Evolutionary conservation across 2,329 filamentous ascomycete species (phyloP).

Genomic region (Aspergillus sp.): DNA sequence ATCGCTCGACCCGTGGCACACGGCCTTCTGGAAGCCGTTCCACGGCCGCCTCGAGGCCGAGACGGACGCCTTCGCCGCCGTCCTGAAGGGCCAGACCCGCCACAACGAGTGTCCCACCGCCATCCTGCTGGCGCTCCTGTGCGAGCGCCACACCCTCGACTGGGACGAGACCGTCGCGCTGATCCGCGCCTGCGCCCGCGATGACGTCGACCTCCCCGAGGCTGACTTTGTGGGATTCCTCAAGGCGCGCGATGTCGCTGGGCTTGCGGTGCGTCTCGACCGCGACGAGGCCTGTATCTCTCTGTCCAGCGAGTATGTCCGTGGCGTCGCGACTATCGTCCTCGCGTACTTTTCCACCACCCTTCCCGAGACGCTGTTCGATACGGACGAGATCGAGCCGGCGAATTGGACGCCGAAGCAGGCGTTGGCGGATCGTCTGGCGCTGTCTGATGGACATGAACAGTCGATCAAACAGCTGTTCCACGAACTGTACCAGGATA

Average conservation of each 20-base stretch:
- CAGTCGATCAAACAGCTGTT: slow-evolving; percentile 8
- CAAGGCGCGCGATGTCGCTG: slow-evolving; percentile 3
- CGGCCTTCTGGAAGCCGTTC: slow-evolving; percentile 13
- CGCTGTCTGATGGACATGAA: slow-evolving; percentile 9
- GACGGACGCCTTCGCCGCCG: slow-evolving; percentile 4
- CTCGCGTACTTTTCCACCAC: slow-evolving; percentile 8
- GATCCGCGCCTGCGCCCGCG: slow-evolving; percentile 7
- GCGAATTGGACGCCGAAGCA: slow-evolving; percentile 9
- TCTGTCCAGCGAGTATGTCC: slow-evolving; percentile 13
- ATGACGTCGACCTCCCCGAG: slow-evolving; percentile 4
- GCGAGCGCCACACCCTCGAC: slow-evolving; percentile 12
- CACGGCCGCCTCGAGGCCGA: slow-evolving; percentile 13
- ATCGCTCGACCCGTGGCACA: slow-evolving; percentile 11
- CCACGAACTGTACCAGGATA: slow-evolving; percentile 10
- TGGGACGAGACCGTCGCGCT: slow-evolving; percentile 14
- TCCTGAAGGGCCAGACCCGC: slow-evolving; percentile 3
- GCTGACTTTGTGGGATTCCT: slow-evolving; percentile 9
- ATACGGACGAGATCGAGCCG: slow-evolving; percentile 7
- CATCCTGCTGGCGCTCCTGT: slow-evolving; percentile 10
- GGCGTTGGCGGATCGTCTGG: slow-evolving; percentile 5
- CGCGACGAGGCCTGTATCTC: slow-evolving; percentile 10
- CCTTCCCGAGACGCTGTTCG: slow-evolving; percentile 10
- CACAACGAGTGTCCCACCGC: slow-evolving; percentile 13
- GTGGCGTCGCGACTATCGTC: slow-evolving; percentile 11
- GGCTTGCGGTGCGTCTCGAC: slow-evolving; percentile 8